Base-by-base conservation (phyloP, 257 asterid species). In the Penstemon eatonii region DNA sequence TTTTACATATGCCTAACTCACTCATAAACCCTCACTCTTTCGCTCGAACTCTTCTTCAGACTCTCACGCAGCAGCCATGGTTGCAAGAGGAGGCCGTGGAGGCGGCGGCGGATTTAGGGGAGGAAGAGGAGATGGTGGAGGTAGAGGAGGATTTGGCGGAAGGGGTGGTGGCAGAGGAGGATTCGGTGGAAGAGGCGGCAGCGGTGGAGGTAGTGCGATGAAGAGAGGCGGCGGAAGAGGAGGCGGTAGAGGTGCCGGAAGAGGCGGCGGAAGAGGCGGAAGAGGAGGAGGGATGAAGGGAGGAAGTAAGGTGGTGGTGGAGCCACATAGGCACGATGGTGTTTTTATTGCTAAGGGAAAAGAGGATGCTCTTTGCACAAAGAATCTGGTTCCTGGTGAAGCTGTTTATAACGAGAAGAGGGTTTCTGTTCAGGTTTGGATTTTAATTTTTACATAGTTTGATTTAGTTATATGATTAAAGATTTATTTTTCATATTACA, bases 321-420 rank as follows among this genome's bases (percentile, higher is more conserved):
- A 90, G 79, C 98, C 95, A 3, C 98, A 92, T 58, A 90, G 93
- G 33, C 97, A 92, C 6, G 90, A 75, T 7, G 98, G 97, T 6
- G 98, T 92, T n/a, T 92, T 92, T n/a, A 90, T 92, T 37, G 96
- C 93, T 0, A 92, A 88, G 87, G 97, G 98, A 0, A 92, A 90
- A 58, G 98, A 92, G 57, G 96, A 92, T 68, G 97, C 98, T 0
- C 96, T 90, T 8, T 88, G 95, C 74, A 92, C 98, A 0, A 92
- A 90, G 76, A 92, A 90, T 58, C 10, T 90, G 85, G 97, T 92
- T 0, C 92, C 96, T 19, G 98, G 98, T 7, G 96, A 90, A 82
- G 89, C 98, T 9, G 98, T 92, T 15, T 92, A 92, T 56, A 92
- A 87, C 12, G 97, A 92, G 76, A 92, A 92, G 78, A 80, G 98